Conservation (phyloP, 2,329 filamentous ascomycete genomes). For the Xylaria sp. region DNA sequence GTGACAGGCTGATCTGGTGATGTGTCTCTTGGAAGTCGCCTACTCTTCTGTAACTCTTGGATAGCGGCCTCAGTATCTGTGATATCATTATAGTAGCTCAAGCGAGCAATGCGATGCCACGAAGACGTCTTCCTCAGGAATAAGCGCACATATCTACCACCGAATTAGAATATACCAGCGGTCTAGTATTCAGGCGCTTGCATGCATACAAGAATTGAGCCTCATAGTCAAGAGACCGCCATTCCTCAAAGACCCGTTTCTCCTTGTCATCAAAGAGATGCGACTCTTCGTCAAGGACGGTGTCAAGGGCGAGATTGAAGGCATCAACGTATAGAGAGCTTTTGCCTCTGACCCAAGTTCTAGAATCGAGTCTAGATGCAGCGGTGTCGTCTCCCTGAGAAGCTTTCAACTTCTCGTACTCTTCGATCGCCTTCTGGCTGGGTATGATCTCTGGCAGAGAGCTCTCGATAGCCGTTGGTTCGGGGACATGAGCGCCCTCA, state of each 20-base stretch:
- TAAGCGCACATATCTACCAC: slow-evolving; percentile 75
- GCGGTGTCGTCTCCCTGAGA: slow-evolving; percentile 46
- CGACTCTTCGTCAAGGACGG: slow-evolving; percentile 80
- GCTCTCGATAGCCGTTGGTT: slow-evolving; percentile 62
- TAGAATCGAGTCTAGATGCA: slow-evolving; percentile 44
- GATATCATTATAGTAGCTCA: slow-evolving; percentile 81
- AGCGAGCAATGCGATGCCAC: slow-evolving; percentile 77
- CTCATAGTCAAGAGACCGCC: slow-evolving; percentile 71
- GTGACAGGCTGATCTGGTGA: slow-evolving; percentile 13
- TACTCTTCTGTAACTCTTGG: slow-evolving; percentile 53
- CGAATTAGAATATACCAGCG: slow-evolving; percentile 13
- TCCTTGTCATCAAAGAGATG: slow-evolving; percentile 84
- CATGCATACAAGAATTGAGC: slow-evolving; percentile 77
- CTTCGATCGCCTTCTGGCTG: slow-evolving; percentile 67
- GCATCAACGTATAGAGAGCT: slow-evolving; percentile 96
- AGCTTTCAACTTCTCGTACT: slow-evolving; percentile 67
- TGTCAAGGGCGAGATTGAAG: slow-evolving; percentile 87
- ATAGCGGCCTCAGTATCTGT: slow-evolving; percentile 65
- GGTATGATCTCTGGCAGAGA: slow-evolving; percentile 63
- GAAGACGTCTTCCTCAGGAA: slow-evolving; percentile 87
- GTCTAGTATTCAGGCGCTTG: background rate
- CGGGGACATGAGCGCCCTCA: slow-evolving; percentile 28
- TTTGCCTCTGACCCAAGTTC: slow-evolving; percentile 66
- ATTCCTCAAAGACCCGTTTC: slow-evolving; percentile 67
- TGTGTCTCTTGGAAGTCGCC: slow-evolving; percentile 46